A percentile compares a stretch with the other conserved stretches of the same genome.
phyloP scores from a whole-genome alignment of 2,329 filamentous ascomycete genomes.

The Pleurostoma richardsiae region DNA sequence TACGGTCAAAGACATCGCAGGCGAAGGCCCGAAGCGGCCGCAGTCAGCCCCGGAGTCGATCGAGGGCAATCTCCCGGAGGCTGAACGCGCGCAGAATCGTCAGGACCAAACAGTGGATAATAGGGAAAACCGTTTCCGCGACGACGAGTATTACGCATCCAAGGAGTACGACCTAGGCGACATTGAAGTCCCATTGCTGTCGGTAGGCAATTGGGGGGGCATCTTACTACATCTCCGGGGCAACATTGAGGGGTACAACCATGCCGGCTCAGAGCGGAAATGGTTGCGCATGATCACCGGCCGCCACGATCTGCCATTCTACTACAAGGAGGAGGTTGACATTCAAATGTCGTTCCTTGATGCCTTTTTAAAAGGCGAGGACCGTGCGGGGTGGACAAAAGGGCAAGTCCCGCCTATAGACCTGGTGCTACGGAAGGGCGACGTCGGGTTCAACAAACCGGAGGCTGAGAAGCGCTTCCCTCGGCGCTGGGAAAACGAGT shows the following conservation, averaged over 20 bases:
- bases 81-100: slow-evolving; percentile 39
- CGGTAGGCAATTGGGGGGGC: slow-evolving; percentile 62
- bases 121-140: slow-evolving; percentile 44
- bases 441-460: slow-evolving; percentile 59
- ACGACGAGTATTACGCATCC: slow-evolving; percentile 53
- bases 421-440: slow-evolving; percentile 54
- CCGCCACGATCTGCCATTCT: slow-evolving; percentile 63
- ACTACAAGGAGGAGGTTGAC: slow-evolving; percentile 60
- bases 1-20: too few relatives aligned
- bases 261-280: slow-evolving; percentile 58
- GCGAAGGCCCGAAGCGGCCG: slow-evolving; percentile 12
- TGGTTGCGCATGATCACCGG: slow-evolving; percentile 61
- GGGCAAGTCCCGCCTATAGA: slow-evolving; percentile 53
- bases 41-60: slow-evolving; percentile 45
- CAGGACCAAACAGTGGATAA: slow-evolving; percentile 28
- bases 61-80: slow-evolving; percentile 48
- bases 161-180: slow-evolving; percentile 57
- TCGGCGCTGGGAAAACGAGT: slow-evolving; percentile 49
- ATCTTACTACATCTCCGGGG: slow-evolving; percentile 60
- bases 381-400: slow-evolving; percentile 48
- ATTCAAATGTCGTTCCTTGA: slow-evolving; percentile 60
- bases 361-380: slow-evolving; percentile 60
- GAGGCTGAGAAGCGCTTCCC: slow-evolving; percentile 47
- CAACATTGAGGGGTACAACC: slow-evolving; percentile 56
- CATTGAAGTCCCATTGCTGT: slow-evolving; percentile 57